Evolutionary conservation across 2,329 filamentous ascomycete species (phyloP).

Genomic region (Penicillium griseofulvum): DNA sequence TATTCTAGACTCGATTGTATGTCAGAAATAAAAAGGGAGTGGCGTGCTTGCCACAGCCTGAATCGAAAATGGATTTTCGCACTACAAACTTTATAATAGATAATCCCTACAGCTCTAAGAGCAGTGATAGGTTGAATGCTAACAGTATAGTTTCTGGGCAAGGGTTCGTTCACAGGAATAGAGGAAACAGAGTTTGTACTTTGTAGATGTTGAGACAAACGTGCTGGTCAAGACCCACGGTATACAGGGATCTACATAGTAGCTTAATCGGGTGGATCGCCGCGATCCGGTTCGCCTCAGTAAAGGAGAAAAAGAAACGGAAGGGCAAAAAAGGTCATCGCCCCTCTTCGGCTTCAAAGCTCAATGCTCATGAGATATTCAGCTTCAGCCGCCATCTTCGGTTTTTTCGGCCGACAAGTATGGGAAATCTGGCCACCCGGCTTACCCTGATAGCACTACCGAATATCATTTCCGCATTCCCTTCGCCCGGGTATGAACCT

Average conservation of each 20-base stretch:
- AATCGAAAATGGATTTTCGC: conserved; percentile 6
- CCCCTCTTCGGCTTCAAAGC: neutral
- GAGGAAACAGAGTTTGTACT: neutral
- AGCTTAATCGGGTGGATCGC: conserved; percentile 12
- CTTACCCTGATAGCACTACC: neutral
- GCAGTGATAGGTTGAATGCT: neutral
- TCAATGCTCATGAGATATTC: neutral
- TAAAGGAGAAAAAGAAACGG: neutral
- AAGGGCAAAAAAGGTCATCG: neutral
- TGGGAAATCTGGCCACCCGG: neutral
- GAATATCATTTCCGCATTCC: neutral
- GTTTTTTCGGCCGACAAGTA: neutral
- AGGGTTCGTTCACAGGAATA: neutral
- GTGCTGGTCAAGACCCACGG: conserved; percentile 2
- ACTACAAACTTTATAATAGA: neutral
- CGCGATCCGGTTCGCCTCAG: neutral
- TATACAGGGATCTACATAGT: conserved; percentile 12
- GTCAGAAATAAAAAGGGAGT: neutral
- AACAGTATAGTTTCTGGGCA: neutral
- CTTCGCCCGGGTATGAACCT: neutral
- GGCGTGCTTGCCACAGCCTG: conserved; percentile 8
- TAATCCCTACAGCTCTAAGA: neutral
- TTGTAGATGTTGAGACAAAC: neutral
- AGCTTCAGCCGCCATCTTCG: neutral
- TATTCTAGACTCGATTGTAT: neutral